Evolutionary conservation across 2,329 filamentous ascomycete genomes (phyloP), one percentile per base, ranked within the genome.

Genomic region (Ophiostoma novo-ulmi): DNA sequence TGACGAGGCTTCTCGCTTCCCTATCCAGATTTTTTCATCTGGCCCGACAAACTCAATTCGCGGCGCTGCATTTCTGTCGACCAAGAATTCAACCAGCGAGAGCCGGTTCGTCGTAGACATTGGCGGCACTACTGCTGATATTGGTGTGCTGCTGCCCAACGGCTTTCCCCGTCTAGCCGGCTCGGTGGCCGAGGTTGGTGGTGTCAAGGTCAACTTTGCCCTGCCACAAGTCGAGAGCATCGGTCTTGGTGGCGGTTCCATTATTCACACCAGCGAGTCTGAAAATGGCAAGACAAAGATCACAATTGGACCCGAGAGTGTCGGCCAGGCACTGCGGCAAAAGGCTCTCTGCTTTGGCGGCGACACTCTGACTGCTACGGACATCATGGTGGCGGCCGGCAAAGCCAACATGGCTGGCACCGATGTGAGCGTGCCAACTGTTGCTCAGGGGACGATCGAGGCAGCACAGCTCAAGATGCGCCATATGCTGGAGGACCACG

Each of bases 61-160:
- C 55, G 83, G 83, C 3, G 83, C 82, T 1, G 84, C 84, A 0
- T 85, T 84, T 70, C 76, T 87, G 36, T 75, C 76, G 2, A 36
- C 61, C 63, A 58, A 61, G 36, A 35, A 35, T 14, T 17, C 70
- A 8, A 10, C 39, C 20, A 38, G 41, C 44, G 70, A 68, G 55
- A 78, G 80, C 0, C 78, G 83, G 74, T 85, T 89, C 79, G 87
- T 90, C 0, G 84, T 90, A 1, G 88, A 90, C 74, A 85, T 90
- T 70, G 88, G 88, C 0, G 88, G 88, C 2, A 91, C 88, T 0
- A 90, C 88, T 0, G 85, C 87, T 0, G 88, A 90, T 73, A 85
- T 89, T 14, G 87, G 88, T 0, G 77, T 89, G 0, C 77, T 91
- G 5, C 81, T 88, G 10, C 81, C 84, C 0, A 89, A 85, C 69